Base-by-base conservation (phyloP, 495 filamentous ascomycete species). In the Entonaema liquescens region DNA sequence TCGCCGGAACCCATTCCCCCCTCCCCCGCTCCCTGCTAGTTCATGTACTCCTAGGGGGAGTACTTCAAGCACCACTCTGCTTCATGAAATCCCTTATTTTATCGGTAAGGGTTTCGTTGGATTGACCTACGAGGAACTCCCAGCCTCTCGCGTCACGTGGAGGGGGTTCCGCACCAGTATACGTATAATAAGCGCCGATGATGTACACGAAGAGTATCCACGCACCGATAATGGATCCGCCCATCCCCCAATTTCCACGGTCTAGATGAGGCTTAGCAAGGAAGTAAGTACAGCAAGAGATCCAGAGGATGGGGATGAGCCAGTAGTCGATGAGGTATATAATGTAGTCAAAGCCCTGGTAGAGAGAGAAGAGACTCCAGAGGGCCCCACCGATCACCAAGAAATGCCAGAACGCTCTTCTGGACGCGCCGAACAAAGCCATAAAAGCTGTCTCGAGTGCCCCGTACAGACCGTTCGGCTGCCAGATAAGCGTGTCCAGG, bases 321-420 rank as follows among this genome's bases (percentile, higher is more conserved):
- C 50, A 57, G 17, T 12, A 26, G 9, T 2, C 3, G 31, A 29
- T 0, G 15, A 71, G 35, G 9, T 44, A 62, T 6, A 1, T 3
- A 33, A 66, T 26, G 38, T 50, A 52, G 6, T 56, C 23, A 2
- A 17, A 19, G 9, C 60, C 67, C 11, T 23, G 4, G 6, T 26
- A 44, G 0, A 38, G 0, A 7, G 55, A 56, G 35, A 13, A 56
- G 0, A 60, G 0, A 0, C 52, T 1, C 19, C n/a, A 19, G 7
- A 36, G 2, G 15, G 40, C 0, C n/a, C 11, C 25, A n/a, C 54
- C 26, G 47, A 61, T 3, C 5, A 55, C 29, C 23, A 70, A n/a
- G 5, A 57, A 12, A 36, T 70, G 67, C 67, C 60, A 60, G 13
- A 64, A 59, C 12, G 38, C 21, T 6, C 13, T 31, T 36, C 67